Conservation (phyloP, 2,329 filamentous ascomycete genomes). For the Orbilia ellipsospora region DNA sequence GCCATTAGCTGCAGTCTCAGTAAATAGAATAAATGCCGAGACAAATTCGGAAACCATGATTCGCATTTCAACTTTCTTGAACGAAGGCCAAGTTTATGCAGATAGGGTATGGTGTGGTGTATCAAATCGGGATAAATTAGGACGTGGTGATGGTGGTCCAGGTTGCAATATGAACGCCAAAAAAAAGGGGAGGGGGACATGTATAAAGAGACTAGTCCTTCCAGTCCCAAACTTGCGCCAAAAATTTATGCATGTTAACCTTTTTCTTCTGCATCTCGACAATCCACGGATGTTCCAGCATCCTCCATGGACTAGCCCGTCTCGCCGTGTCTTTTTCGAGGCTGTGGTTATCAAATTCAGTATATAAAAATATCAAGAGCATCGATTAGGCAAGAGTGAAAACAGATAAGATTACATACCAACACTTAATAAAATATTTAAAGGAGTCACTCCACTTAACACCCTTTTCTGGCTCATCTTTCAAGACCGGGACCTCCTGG, state of each 20-base stretch:
- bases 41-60: not conserved
- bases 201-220: slow-evolving; percentile 68
- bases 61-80: slow-evolving; percentile 11
- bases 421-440: slow-evolving; percentile 99
- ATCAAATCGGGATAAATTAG: too few relatives aligned
- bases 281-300: slow-evolving; percentile 99
- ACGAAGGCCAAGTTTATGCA: slow-evolving; percentile 7
- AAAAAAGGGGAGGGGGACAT: not conserved
- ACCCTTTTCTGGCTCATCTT: slow-evolving; percentile 88
- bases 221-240: slow-evolving; percentile 97
- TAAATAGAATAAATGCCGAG: slow-evolving; percentile 24
- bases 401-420: slow-evolving; percentile 71
- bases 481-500: slow-evolving; percentile 92
- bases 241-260: slow-evolving; percentile 96
- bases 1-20: slow-evolving; percentile 20
- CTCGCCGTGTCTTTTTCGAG: slow-evolving; percentile 91
- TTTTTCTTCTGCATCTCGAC: slow-evolving; percentile 93
- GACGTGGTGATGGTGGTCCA: too few relatives aligned
- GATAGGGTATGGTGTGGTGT: not conserved
- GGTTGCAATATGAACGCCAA: not conserved
- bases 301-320: slow-evolving; percentile 94
- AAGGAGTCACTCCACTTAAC: slow-evolving; percentile 98
- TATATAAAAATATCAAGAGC: not conserved
- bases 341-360: slow-evolving; percentile 65
- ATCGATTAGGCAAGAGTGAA: not conserved